Conservation (phyloP, 768 basidiomycete genomes). For the Candolleomyces aberdarensis region DNA sequence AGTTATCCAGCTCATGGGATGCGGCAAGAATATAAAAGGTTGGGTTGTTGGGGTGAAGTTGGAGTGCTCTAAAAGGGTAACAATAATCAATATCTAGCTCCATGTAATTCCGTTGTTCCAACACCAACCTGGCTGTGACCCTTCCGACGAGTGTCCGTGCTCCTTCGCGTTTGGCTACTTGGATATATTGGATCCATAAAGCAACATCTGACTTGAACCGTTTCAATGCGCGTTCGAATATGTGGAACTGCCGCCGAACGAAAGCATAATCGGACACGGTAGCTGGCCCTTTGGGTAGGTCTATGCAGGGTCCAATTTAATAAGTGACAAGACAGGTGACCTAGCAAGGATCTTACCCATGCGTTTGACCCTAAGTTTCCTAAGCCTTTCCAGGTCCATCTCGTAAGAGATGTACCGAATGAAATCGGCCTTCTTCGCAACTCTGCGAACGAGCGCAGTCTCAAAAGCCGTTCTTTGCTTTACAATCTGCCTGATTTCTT, state of each 20-base stretch:
- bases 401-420: slow-evolving; percentile 91
- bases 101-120: neutral
- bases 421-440: slow-evolving; percentile 85
- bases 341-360: slow-evolving; percentile 47
- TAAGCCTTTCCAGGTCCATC: slow-evolving; percentile 80
- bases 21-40: slow-evolving; percentile 83
- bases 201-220: slow-evolving; percentile 87
- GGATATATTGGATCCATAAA: slow-evolving; percentile 87
- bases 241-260: slow-evolving; percentile 80
- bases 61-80: slow-evolving; percentile 60
- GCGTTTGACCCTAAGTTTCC: slow-evolving; percentile 70
- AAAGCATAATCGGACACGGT: slow-evolving; percentile 84
- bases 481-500: slow-evolving; percentile 82
- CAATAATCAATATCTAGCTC: neutral
- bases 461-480: slow-evolving; percentile 83
- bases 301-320: slow-evolving; percentile 21
- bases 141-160: slow-evolving; percentile 78
- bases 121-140: slow-evolving; percentile 72
- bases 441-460: slow-evolving; percentile 75
- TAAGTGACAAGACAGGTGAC: neutral
- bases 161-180: slow-evolving; percentile 76
- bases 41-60: slow-evolving; percentile 78
- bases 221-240: slow-evolving; percentile 85
- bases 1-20: slow-evolving; percentile 73
- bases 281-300: slow-evolving; percentile 43